Percentiles rank a stretch among this genome's conserved stretches.
Evolutionary conservation across 2,329 filamentous ascomycete species (phyloP).

Genomic region (Beauveria sp.): DNA sequence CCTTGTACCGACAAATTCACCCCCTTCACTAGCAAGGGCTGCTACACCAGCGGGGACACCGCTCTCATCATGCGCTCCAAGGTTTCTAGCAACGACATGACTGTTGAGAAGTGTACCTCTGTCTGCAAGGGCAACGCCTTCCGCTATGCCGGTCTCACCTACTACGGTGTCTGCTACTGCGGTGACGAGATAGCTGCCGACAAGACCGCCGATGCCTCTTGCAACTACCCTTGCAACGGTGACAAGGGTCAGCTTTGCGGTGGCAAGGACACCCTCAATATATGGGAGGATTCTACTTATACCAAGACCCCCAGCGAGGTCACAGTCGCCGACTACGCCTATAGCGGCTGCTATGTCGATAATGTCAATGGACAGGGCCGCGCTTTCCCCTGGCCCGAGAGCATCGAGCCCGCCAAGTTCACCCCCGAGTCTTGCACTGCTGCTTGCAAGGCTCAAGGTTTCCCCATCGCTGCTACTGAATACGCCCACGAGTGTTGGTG

Average conservation of each 20-base stretch:
- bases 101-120: slow-evolving; percentile 38
- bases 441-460: slow-evolving; percentile 36
- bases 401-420: slow-evolving; percentile 28
- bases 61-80: slow-evolving; percentile 36
- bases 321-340: slow-evolving; percentile 45
- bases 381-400: slow-evolving; percentile 37
- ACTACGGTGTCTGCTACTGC: slow-evolving; percentile 47
- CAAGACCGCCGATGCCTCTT: slow-evolving; percentile 43
- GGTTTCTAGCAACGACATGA: slow-evolving; percentile 33
- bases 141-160: slow-evolving; percentile 43
- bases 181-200: slow-evolving; percentile 45
- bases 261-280: slow-evolving; percentile 37
- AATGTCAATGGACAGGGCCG: slow-evolving; percentile 29
- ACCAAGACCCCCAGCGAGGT: slow-evolving; percentile 34
- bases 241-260: slow-evolving; percentile 40
- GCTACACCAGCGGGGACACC: slow-evolving; percentile 33
- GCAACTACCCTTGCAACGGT: slow-evolving; percentile 47
- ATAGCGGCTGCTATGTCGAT: slow-evolving; percentile 55
- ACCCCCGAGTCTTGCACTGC: slow-evolving; percentile 36
- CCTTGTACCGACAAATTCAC: slow-evolving; percentile 37
- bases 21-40: slow-evolving; percentile 42
- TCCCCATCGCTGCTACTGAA: slow-evolving; percentile 42
- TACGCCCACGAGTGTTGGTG: slow-evolving; percentile 42
- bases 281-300: slow-evolving; percentile 43
- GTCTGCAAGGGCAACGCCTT: slow-evolving; percentile 46